These are phyloP conservation scores for Macroventuria anomochaeta DNA, from an alignment of 2,329 filamentous ascomycete species.

Conservation along the genomic window DNA sequence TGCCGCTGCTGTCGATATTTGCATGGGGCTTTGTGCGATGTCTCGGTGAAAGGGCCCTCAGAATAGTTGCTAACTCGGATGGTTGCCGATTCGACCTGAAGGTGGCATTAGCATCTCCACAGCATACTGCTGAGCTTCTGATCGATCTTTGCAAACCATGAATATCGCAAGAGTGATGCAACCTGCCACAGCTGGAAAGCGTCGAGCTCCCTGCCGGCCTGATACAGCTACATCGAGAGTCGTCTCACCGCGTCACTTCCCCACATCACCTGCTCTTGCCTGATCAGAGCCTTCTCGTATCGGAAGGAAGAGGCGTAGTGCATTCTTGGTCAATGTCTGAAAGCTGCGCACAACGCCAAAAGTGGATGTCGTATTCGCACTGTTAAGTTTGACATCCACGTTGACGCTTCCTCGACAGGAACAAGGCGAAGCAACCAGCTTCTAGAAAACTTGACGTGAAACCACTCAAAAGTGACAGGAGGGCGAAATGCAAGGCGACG, in stretches of 20 bases:
- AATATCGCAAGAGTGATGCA: conserved; percentile 12
- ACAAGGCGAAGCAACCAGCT: conserved; percentile 24
- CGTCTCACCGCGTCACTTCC: conserved; percentile 32
- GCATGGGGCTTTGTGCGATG: conserved; percentile 6
- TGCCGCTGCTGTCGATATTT: conserved; percentile 5
- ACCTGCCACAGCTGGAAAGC: conserved; percentile 19
- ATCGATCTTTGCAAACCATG: background rate
- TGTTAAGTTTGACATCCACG: conserved; percentile 30
- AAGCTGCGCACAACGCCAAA: conserved; percentile 19
- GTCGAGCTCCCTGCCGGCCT: conserved; percentile 19
- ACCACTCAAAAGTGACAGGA: conserved; percentile 36
- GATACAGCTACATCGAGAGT: conserved; percentile 28
- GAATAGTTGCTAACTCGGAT: conserved; percentile 1
- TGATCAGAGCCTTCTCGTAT: conserved; percentile 15
- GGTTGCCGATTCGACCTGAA: conserved; percentile 5
- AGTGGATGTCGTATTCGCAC: conserved; percentile 24
- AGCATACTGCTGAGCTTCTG: conserved; percentile 5
- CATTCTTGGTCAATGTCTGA: conserved; percentile 23
- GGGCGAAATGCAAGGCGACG: conserved; percentile 24
- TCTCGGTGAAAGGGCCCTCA: conserved; percentile 3
- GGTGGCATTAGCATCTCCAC: conserved; percentile 4
- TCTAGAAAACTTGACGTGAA: conserved; percentile 43
- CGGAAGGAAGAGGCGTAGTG: conserved; percentile 12
- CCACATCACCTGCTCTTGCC: conserved; percentile 25
- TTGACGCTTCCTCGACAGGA: conserved; percentile 26